phyloP scores from a whole-genome alignment of 768 basidiomycete genomes.

The Lactarius deliciosus region DNA sequence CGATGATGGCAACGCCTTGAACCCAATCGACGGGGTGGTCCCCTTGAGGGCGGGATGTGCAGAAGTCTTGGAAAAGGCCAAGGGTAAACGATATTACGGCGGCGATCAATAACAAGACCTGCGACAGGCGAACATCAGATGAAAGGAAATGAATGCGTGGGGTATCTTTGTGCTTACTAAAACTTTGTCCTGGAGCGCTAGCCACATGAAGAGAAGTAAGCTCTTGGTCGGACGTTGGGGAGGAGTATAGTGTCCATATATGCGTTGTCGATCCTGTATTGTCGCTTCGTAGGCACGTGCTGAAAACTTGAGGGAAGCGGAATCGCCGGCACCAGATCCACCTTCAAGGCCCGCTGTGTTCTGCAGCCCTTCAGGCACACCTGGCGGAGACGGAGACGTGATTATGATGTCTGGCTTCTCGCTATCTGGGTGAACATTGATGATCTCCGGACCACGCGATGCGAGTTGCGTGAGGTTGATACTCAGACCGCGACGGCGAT shows the following conservation, averaged over 20 bases:
- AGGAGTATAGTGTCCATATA: slow-evolving; percentile 57
- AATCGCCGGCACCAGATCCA: too few relatives aligned
- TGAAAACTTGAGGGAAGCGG: too few relatives aligned
- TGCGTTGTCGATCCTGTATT: slow-evolving; percentile 45
- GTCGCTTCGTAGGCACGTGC: slow-evolving; percentile 28
- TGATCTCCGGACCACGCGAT: too few relatives aligned
- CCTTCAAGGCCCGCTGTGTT: too few relatives aligned
- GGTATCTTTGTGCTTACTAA: slow-evolving; percentile 43
- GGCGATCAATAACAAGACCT: slow-evolving; percentile 89
- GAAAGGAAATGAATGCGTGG: not conserved
- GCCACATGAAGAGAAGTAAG: slow-evolving; percentile 54
- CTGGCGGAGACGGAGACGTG: too few relatives aligned
- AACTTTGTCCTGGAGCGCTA: slow-evolving; percentile 63
- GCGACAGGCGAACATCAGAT: slow-evolving; percentile 41
- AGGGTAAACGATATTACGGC: slow-evolving; percentile 89
- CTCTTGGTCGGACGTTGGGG: slow-evolving; percentile 49
- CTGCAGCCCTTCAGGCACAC: too few relatives aligned
- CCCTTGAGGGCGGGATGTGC: slow-evolving; percentile 53
- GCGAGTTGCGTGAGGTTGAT: too few relatives aligned
- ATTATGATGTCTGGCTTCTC: too few relatives aligned
- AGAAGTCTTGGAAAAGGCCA: slow-evolving; percentile 90
- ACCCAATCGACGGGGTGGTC: slow-evolving; percentile 87
- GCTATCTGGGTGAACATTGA: too few relatives aligned
- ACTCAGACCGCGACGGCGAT: too few relatives aligned
- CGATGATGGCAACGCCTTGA: slow-evolving; percentile 82